Evolutionary conservation across 441 rosid genomes (phyloP).

Genomic region (Pelargonium myrrhifolium): DNA sequence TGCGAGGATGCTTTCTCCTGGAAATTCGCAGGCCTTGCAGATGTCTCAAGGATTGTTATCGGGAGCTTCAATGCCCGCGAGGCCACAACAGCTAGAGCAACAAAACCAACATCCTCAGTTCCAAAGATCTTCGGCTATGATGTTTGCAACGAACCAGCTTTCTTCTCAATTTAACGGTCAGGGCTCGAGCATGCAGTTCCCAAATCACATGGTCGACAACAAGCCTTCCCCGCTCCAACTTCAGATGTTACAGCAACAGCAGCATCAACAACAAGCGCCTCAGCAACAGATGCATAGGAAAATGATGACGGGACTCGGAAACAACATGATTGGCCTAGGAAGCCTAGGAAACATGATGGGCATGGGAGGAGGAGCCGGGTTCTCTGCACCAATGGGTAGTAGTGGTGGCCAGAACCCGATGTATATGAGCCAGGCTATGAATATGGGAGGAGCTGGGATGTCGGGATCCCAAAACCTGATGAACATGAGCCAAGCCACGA

Average conservation of each 20-base stretch:
- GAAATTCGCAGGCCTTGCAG: conserved; percentile 64
- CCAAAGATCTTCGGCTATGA: conserved; percentile 54
- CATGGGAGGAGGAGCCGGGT: conserved; percentile 69
- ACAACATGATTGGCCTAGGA: conserved; percentile 61
- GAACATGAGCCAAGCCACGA: conserved; percentile 42
- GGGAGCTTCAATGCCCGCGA: conserved; percentile 50
- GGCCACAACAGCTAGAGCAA: conserved; percentile 49
- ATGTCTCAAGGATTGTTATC: conserved; percentile 57
- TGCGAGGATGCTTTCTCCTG: conserved; percentile 64
- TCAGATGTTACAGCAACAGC: conserved; percentile 68
- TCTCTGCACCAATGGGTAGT: conserved; percentile 50
- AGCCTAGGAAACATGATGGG: conserved; percentile 47
- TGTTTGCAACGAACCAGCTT: conserved; percentile 55
- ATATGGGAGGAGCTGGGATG: conserved; percentile 25
- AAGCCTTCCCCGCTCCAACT: conserved; percentile 41
- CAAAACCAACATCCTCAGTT: conserved; percentile 59
- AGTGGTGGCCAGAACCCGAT: conserved; percentile 61
- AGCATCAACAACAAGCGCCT: conserved; percentile 31
- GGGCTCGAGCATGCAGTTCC: conserved; percentile 63
- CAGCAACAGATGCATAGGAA: conserved; percentile 60
- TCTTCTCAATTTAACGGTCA: conserved; percentile 45
- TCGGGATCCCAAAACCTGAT: conserved; percentile 51
- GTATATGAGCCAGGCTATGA: conserved; percentile 42
- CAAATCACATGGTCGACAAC: conserved; percentile 66
- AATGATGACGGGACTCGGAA: conserved; percentile 62